A percentile compares a stretch with the other conserved stretches of the same genome.
phyloP scores from a whole-genome alignment of 371 early-diverging fungal genomes.

The Nematocida ironsii region DNA sequence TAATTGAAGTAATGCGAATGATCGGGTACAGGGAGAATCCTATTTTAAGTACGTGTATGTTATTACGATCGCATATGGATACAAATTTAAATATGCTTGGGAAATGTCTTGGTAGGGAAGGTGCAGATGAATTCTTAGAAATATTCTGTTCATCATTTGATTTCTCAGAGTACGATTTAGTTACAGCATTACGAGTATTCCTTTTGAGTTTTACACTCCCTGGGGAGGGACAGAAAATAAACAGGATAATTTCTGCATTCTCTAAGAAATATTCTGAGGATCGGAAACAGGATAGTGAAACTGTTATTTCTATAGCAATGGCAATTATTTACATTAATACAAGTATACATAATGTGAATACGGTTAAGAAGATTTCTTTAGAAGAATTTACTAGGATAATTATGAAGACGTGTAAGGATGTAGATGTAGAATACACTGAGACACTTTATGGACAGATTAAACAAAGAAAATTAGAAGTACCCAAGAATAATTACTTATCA shows the following conservation, averaged over 20 bases:
- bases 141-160: slow-evolving; percentile 79
- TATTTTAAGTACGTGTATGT: neutral
- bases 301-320: slow-evolving; percentile 32
- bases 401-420: slow-evolving; percentile 12
- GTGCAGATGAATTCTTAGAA: slow-evolving; percentile 74
- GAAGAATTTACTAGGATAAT: slow-evolving; percentile 75
- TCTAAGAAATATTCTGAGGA: slow-evolving; percentile 75
- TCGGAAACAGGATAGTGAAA: slow-evolving; percentile 42
- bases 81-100: slow-evolving; percentile 72
- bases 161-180: slow-evolving; percentile 77
- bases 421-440: slow-evolving; percentile 53
- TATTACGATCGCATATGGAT: slow-evolving; percentile 22
- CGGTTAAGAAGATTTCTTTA: slow-evolving; percentile 79
- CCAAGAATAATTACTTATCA: slow-evolving; percentile 51
- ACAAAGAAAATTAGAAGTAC: slow-evolving; percentile 61
- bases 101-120: slow-evolving; percentile 76
- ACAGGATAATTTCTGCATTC: slow-evolving; percentile 81
- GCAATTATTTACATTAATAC: slow-evolving; percentile 86
- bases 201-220: slow-evolving; percentile 81
- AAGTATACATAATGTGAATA: slow-evolving; percentile 84
- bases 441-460: slow-evolving; percentile 61
- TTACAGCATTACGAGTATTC: slow-evolving; percentile 79
- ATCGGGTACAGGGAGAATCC: neutral
- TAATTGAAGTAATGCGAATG: neutral
- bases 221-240: slow-evolving; percentile 87